Base-by-base conservation (phyloP, 805 yeast species). In the Clavispora phyllophila region DNA sequence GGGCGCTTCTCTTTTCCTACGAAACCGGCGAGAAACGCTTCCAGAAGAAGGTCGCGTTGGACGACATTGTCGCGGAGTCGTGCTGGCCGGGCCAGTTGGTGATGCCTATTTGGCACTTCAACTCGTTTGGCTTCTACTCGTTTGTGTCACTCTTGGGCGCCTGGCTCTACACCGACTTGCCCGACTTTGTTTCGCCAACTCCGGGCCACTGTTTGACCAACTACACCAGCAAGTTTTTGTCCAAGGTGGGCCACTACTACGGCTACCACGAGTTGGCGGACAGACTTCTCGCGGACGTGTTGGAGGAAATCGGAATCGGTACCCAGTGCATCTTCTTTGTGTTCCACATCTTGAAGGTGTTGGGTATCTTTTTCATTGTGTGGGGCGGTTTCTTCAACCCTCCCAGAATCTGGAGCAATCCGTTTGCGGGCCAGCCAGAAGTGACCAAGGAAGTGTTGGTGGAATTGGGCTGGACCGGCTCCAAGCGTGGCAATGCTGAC, bases 121-220 rank as follows among this genome's bases (percentile, higher is more conserved):
- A 77, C 55, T 53, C 63, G 22, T 65, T 68, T 46, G 72, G 68
- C 23, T 73, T 63, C 49, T 66, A 72, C 50, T 51, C 70, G 26
- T 58, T 73, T 41, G 39, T 68, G 14, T 39, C 72, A 1, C 44
- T 67, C 4, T 65, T 87, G 53, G 40, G 75, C 9, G 64, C 66
- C 14, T 93, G 99, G 98, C 75, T 93, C 45, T 93, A 90, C 63
- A 82, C 96, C 1, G 98, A 93, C 66, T 73, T 93, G 60, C 99
- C 99, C 2, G 96, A 88, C 57, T 76, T 72, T 54, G 70, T 88
- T 41, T 78, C 90, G 27, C 97, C 97, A 37, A 91, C 98, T 4
- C 98, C 98, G 0, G 96, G 96, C 19, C 75, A 81, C 44, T 84
- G 90, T 50, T 65, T 88, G 43, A 84, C 95, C 9, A 83, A 81